These are phyloP conservation scores for Hibiscus syriacus DNA, from an alignment of 345 rosid genomes.

Conservation along the genomic window DNA sequence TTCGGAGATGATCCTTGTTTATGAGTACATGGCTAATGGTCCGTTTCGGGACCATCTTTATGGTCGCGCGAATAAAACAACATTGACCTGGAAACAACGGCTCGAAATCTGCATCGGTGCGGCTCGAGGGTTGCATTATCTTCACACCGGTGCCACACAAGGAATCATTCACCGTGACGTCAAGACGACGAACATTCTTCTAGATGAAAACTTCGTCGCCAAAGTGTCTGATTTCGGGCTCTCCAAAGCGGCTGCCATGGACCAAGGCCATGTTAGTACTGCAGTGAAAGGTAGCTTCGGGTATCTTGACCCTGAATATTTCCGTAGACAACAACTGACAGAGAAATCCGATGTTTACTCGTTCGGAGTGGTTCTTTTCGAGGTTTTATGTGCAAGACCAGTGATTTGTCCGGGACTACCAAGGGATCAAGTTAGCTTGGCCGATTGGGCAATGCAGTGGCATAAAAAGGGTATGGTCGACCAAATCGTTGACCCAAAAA, in stretches of 20 bases:
- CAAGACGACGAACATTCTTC: conserved; percentile 77
- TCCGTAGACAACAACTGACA: conserved; percentile 70
- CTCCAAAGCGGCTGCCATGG: conserved; percentile 62
- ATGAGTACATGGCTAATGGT: conserved; percentile 81
- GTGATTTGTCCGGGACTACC: conserved; percentile 54
- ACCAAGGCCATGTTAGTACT: conserved; percentile 74
- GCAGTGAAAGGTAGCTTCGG: conserved; percentile 92
- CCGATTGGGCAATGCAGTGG: conserved; percentile 74
- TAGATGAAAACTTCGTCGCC: conserved; percentile 67
- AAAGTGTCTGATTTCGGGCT: conserved; percentile 83
- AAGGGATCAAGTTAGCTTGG: conserved; percentile 71
- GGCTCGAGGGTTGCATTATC: conserved; percentile 74
- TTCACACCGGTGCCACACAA: conserved; percentile 69
- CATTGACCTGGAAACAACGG: conserved; percentile 70
- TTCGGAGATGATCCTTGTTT: conserved; percentile 77
- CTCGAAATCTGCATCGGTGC: conserved; percentile 78
- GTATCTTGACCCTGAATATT: conserved; percentile 81
- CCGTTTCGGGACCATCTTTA: conserved; percentile 78
- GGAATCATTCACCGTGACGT: conserved; percentile 84
- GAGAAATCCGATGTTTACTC: conserved; percentile 91
- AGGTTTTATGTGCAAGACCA: conserved; percentile 73
- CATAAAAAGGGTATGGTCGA: conserved; percentile 54
- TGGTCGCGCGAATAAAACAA: conserved; percentile 36
- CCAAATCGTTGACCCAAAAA: conserved; percentile 52
- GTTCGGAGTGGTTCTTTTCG: conserved; percentile 80